Base-by-base conservation (phyloP, 345 rosid species). In the Anastatica hierochuntica region DNA sequence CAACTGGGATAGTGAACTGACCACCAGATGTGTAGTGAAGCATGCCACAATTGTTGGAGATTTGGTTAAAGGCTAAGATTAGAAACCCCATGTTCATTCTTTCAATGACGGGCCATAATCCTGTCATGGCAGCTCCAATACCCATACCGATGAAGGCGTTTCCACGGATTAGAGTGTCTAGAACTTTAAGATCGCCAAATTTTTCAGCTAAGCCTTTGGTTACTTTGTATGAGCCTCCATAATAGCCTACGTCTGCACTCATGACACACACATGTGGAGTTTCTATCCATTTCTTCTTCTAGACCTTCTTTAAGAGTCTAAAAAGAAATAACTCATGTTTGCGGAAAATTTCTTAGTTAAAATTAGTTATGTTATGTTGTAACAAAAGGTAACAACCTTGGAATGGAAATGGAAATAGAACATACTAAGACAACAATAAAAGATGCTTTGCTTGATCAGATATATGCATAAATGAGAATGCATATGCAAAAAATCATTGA, bases 71-170 rank as follows among this genome's bases (percentile, higher is more conserved):
- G 30, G 97, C 97, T 31, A 89, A 73, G 50, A 89, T 95, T 30
- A 89, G 89, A 60, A 89, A 89, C 15, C 97, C 95, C 94, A 85
- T 85, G 80, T 89, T 85, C 92, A 89, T 83, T 20, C 95, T 92
- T 73, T 85, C 97, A 1, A 81, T 60, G 44, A 89, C 62, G 0
- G 95, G 97, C 68, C 97, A 73, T 53, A 83, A 56, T 44, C 97
- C 95, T 35, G 84, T 83, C 97, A 81, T 85, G 56, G 97, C 85
- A 14, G 97, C 97, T 56, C 92, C 92, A 18, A 85, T 81, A 29
- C 95, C 95, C 92, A 89, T 89, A 43, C 97, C 95, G 0, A 89
- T 85, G 84, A 89, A 89, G 31, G 95, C 77, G 62, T 89, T 85
- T 76, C 85, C 95, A 48, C 89, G 90, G 58, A 89, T 89, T 14